phyloP scores from a whole-genome alignment of 164 flowering plant species.

The Vitis amurensis region DNA sequence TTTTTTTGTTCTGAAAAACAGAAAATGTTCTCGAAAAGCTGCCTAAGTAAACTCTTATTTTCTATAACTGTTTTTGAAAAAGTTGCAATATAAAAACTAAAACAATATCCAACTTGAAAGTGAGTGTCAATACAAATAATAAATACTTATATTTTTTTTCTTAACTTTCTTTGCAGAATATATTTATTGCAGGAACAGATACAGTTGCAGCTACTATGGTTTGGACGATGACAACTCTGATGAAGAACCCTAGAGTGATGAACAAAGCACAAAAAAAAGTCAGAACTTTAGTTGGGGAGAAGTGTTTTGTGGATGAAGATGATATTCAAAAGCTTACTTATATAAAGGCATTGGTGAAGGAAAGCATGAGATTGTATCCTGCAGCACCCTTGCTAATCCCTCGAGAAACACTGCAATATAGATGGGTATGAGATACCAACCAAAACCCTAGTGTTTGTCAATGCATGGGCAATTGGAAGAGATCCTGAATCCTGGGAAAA shows the following conservation, averaged over 20 bases:
- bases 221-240: slow-evolving; percentile 7
- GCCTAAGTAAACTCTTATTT: too few species aligned
- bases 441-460: slow-evolving; percentile 26
- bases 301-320: slow-evolving; percentile 16
- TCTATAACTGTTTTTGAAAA: too few species aligned
- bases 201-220: too few species aligned
- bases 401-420: slow-evolving; percentile 20
- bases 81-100: too few species aligned
- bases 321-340: slow-evolving; percentile 23
- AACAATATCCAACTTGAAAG: too few species aligned
- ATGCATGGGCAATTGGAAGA: slow-evolving; percentile 32
- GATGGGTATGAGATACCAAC: slow-evolving; percentile 29
- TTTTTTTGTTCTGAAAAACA: too few species aligned
- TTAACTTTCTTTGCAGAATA: too few species aligned
- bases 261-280: slow-evolving; percentile 22
- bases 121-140: too few species aligned
- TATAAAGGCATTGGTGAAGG: slow-evolving; percentile 32
- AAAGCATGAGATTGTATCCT: slow-evolving; percentile 28
- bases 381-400: slow-evolving; percentile 27
- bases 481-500: slow-evolving; percentile 25
- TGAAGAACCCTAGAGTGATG: slow-evolving; percentile 21
- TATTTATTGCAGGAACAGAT: too few species aligned
- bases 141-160: too few species aligned
- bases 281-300: slow-evolving; percentile 11
- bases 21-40: too few species aligned